Base-by-base conservation (phyloP, 768 basidiomycete genomes). In the Hypholoma sublateritium region DNA sequence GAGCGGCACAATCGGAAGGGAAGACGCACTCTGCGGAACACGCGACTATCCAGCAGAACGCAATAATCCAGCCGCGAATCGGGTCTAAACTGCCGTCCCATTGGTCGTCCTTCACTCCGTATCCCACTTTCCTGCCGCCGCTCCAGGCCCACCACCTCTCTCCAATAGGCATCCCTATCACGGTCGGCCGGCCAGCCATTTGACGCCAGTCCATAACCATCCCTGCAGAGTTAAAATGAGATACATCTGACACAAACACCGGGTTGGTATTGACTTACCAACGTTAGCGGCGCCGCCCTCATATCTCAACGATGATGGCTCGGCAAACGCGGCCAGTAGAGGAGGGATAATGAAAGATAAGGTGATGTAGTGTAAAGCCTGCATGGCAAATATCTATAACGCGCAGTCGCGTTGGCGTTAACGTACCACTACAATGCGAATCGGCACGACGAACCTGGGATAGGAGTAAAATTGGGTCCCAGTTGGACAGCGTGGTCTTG, bases 121-220 rank as follows among this genome's bases (percentile, higher is more conserved):
- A 77, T 4, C 88, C 89, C 47, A 95, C 80, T 65, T 84, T 84
- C 71, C 85, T 83, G 3, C 93, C 90, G 45, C 88, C 86, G 65
- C 86, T 87, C 91, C 93, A 93, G 5, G 85, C 88, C 64, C 89
- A 86, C 88, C 88, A 91, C 44, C 81, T 74, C 42, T 84, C 82
- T 53, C 82, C 82, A 16, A 85, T 87, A 21, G 84, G 80, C 55
- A 85, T 71, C 24, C 83, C 83, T 55, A 80, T 82, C 19, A 89
- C 84, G 0, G 94, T 95, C 3, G 91, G 85, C 50, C 83, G 74
- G 4, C 93, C 91, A 1, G 95, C 90, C 85, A 99, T 88, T 71
- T 98, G 91, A 45, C 94, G 81, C 97, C 97, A 99, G 73, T 98
- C 95, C 87, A 99, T 93, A 36, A 98, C 77, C 88, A 94, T 92